Evolutionary conservation across 2,329 filamentous ascomycete species (phyloP), one percentile per base, ranked within the genome.

Genomic region (Trichophyton schoenleinii): DNA sequence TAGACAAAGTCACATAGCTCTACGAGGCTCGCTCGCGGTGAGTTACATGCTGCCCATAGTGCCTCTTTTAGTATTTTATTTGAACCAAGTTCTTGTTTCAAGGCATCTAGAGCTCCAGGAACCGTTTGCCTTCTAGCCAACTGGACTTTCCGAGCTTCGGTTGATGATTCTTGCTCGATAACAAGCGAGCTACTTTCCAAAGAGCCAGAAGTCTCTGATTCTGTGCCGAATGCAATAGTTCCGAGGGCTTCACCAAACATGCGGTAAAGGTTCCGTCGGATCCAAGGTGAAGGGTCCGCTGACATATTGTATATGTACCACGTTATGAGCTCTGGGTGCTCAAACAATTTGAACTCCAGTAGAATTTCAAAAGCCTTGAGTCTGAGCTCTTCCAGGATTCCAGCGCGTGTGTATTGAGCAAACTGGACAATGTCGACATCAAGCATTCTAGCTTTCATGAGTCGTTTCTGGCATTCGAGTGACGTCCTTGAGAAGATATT

Each of bases 401-500:
- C 81, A 20, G 78, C 73, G 59, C 81, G 75, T 1, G 83, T 83
- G 66, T 86, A 87, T 59, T 83, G 81, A 62, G 86, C 67, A 62
- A 86, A 83, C 60, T 84, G 82, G 53, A 79, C 75, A 0, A 79
- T 68, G 64, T 81, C 81, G 60, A 79, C 71, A 8, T 80, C 78
- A 49, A 80, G 75, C 41, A 83, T 75, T 9, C 78, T 78, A 5
- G 78, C 79, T 64, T 79, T 75, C 64, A 81, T 80, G 18, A 86
- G 73, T 65, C 77, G 77, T 63, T 79, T 74, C 63, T 83, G 77
- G 70, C 83, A 85, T n/a, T 81, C 76, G 18, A 87, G 74, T 20
- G 83, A 83, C 11, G 83, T 83, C 11, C 78, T 77, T 1, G 84
- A 82, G 69, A 85, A 84, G 25, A 85, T 72, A 65, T 87, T 87